Evolutionary conservation across 1,139 yeast species (phyloP).

Genomic region (Kurtzmaniella quercitrusa): DNA sequence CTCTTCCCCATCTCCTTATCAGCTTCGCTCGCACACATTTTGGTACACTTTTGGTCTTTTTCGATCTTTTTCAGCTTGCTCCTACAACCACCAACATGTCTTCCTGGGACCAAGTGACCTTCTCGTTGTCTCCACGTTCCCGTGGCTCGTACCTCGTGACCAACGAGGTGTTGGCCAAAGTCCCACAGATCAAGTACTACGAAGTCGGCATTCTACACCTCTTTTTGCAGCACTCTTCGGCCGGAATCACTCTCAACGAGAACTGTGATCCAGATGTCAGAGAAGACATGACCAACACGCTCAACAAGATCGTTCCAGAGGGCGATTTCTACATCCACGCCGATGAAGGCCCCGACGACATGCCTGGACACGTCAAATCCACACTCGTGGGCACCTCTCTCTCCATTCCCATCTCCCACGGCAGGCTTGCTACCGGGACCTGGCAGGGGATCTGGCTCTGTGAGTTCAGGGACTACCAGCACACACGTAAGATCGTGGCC

Average conservation of each 20-base stretch:
- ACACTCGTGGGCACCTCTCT: slow-evolving; percentile 62
- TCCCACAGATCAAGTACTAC: slow-evolving; percentile 59
- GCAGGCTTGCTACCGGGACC: slow-evolving; percentile 66
- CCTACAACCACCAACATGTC: slow-evolving; percentile 5
- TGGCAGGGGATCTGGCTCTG: slow-evolving; percentile 83
- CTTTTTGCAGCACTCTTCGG: slow-evolving; percentile 75
- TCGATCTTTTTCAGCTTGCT: too few species aligned
- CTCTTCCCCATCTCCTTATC: too few species aligned
- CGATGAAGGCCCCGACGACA: slow-evolving; percentile 79
- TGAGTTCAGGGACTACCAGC: slow-evolving; percentile 65
- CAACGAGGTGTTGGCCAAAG: slow-evolving; percentile 49
- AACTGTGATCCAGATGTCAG: slow-evolving; percentile 80
- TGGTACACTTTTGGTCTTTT: too few species aligned
- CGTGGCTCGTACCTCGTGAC: slow-evolving; percentile 72
- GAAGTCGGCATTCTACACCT: slow-evolving; percentile 62
- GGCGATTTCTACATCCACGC: slow-evolving; percentile 58
- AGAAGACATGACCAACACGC: slow-evolving; percentile 57
- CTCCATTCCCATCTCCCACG: slow-evolving; percentile 65
- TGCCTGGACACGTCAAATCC: slow-evolving; percentile 77
- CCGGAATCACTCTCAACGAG: slow-evolving; percentile 72
- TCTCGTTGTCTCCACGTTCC: slow-evolving; percentile 53
- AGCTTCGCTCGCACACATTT: not conserved
- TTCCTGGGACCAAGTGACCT: slow-evolving; percentile 54
- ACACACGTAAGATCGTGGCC: slow-evolving; percentile 63
- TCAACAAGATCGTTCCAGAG: slow-evolving; percentile 69